Conservation (phyloP, 2,329 filamentous ascomycete species). For the Cyphellophora europaea region DNA sequence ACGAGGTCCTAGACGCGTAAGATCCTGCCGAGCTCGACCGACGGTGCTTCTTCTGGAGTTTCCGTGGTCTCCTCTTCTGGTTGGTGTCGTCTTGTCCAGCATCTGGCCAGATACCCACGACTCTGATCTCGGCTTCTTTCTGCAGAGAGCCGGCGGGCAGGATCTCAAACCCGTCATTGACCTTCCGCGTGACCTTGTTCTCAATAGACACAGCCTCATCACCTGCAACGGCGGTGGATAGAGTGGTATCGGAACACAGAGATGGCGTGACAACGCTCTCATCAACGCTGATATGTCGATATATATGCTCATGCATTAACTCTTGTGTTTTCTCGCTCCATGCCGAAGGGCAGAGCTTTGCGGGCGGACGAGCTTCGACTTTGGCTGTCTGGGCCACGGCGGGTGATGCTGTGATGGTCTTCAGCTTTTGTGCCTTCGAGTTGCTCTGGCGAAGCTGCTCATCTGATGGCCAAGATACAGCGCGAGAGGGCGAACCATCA, state of each 20-base stretch:
- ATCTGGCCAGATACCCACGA: slow-evolving; percentile 10
- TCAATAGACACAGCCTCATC: slow-evolving; percentile 9
- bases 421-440: slow-evolving; percentile 10
- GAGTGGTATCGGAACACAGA: background rate
- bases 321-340: slow-evolving; percentile 17
- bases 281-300: background rate
- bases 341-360: slow-evolving; percentile 14
- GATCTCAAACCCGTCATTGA: slow-evolving; percentile 17
- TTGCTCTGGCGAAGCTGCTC: no score
- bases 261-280: background rate
- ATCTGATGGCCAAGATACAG: slow-evolving; percentile 15
- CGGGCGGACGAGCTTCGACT: slow-evolving; percentile 11
- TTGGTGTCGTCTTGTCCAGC: slow-evolving; percentile 2
- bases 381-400: slow-evolving; percentile 12
- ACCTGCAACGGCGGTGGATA: background rate
- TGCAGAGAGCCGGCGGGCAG: slow-evolving; percentile 15
- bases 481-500: slow-evolving; percentile 5
- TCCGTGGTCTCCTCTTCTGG: slow-evolving; percentile 8
- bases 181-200: slow-evolving; percentile 11
- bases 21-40: slow-evolving; percentile 10
- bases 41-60: slow-evolving; percentile 7
- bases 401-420: slow-evolving; percentile 11
- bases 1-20: slow-evolving; percentile 5
- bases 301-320: slow-evolving; percentile 11
- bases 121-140: slow-evolving; percentile 9